Percentiles rank a stretch among this genome's conserved stretches.
phyloP scores from a whole-genome alignment of 208 protist species.

The Leishmania gerbilli region DNA sequence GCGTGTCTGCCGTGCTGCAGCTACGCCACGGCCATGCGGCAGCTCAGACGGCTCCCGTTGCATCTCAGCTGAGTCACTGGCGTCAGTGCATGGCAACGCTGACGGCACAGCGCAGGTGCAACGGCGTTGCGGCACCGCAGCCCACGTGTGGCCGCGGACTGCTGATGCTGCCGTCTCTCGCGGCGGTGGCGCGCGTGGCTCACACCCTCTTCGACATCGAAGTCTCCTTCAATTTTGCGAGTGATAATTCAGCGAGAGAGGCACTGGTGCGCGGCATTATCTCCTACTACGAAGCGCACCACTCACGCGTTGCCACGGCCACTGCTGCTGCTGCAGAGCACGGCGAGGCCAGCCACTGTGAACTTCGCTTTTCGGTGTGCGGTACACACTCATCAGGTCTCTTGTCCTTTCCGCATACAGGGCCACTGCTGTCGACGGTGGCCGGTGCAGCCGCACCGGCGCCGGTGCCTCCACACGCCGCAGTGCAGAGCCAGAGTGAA shows the following conservation, averaged over 20 bases:
- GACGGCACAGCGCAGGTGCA: neutral
- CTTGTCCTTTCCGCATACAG: constrained; percentile 10
- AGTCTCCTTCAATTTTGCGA: neutral
- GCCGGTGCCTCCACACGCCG: neutral
- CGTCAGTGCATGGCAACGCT: constrained; percentile 15
- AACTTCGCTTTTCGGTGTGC: neutral
- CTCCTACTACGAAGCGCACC: constrained; percentile 1
- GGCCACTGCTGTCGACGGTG: neutral
- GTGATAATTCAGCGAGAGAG: neutral
- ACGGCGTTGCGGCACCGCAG: neutral
- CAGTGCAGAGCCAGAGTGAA: neutral
- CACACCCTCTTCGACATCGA: constrained; percentile 9
- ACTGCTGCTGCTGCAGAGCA: neutral
- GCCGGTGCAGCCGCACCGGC: neutral
- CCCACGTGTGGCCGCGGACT: constrained; percentile 18
- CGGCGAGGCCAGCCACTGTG: neutral
- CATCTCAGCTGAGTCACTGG: constrained; percentile 9
- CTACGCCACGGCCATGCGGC: neutral
- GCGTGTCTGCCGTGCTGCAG: constrained; percentile 23
- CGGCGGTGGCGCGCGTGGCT: constrained; percentile 13
- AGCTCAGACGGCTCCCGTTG: neutral
- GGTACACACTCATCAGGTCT: neutral
- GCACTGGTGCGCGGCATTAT: neutral
- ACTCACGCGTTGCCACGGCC: neutral
- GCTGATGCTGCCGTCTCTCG: constrained; percentile 13